Base-by-base conservation (phyloP, 768 basidiomycete species). In the Suillus weaverae region DNA sequence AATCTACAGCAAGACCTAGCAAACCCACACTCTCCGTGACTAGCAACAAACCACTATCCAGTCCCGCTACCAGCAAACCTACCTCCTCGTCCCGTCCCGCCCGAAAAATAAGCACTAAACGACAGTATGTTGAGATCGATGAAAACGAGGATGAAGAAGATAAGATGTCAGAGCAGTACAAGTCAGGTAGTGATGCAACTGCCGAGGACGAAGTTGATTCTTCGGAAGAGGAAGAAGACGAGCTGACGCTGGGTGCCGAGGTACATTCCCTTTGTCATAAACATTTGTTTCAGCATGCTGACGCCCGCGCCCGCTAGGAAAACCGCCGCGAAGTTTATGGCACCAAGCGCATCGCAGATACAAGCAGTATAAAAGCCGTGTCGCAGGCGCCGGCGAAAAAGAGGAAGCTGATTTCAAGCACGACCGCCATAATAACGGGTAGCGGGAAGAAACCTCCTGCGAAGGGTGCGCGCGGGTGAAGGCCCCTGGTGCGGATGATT, bases 211-310 rank as follows among this genome's bases (percentile, higher is more conserved):
- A 66, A 41, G 75, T 76, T 43, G 76, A 85, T 18, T 18, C 38
- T 13, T 41, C 26, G 20, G 57, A 59, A 41, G 57, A 56, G n/a
- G 87, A 82, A 13, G 85, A 86, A 5, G 88, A 90, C 66, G 86
- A 88, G 68, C 71, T 89, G 36, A 81, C 85, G 79, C 84, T 89
- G 74, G 85, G 84, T 33, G 77, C 81, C n/a, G 83, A 84, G 80
- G 89, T 89, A 57, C 39, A 74, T 69, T 51, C 14, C 10, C 6
- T 41, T 50, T 53, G 33, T 39, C 22, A 5, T 51, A 22, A 41
- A 51, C 2, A 11, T 26, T 30, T 30, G 57, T 5, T 11, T 59
- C 32, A 22, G 36, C 33, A 39, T 62, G 55, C 65, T 64, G 16
- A 14, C 32, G 14, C 67, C n/a, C 8, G 11, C 9, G 39, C 14